These are phyloP conservation scores for Triticum timopheevii DNA, from an alignment of 176 grass and related monocot genomes.

Conservation along the genomic window DNA sequence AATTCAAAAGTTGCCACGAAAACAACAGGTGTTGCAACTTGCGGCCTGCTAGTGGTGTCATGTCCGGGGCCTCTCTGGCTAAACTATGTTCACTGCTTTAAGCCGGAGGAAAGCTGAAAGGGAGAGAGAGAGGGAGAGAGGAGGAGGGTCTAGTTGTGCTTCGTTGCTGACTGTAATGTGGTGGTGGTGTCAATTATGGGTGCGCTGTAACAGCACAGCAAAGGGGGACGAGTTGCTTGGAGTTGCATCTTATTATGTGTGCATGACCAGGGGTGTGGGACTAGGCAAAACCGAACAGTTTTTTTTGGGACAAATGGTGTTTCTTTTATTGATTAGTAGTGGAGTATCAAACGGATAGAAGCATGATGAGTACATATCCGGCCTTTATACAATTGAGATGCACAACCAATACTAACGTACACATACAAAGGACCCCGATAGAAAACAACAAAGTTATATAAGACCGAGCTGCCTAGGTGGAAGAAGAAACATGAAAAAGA, in stretches of 20 bases:
- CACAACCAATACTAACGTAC: too few relatives aligned
- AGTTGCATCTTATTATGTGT: neutral
- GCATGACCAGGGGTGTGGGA: neutral
- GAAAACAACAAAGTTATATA: too few relatives aligned
- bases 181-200: constrained; percentile 3
- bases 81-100: constrained; percentile 5
- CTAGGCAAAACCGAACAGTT: neutral
- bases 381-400: too few relatives aligned
- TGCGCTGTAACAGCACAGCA: neutral
- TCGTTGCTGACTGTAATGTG: neutral
- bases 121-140: neutral
- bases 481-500: too few relatives aligned
- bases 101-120: neutral
- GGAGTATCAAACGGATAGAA: too few relatives aligned
- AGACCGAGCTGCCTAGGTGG: too few relatives aligned
- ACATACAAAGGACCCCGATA: too few relatives aligned
- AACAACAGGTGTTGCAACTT: neutral
- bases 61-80: neutral
- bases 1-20: neutral
- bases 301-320: too few relatives aligned
- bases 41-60: neutral
- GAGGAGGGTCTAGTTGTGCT: neutral
- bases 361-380: too few relatives aligned
- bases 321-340: neutral
- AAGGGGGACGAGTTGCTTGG: neutral